Evolutionary conservation across 331 rosid species (phyloP).

Genomic region (Stylosanthes scabra): DNA sequence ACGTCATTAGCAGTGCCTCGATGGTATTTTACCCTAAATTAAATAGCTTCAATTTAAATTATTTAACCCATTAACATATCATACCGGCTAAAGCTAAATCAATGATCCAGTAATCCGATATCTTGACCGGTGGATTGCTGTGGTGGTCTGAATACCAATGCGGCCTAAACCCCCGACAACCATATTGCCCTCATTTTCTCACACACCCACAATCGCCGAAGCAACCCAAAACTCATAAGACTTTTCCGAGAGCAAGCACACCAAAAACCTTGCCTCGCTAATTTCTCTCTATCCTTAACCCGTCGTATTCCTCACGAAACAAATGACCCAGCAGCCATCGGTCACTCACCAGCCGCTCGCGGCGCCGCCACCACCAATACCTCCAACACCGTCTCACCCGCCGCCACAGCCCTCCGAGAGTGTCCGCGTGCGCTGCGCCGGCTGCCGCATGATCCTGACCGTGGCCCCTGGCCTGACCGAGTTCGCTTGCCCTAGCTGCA

Average conservation of each 20-base stretch:
- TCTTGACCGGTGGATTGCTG: too few relatives aligned
- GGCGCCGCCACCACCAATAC: background rate
- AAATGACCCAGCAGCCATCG: constrained; percentile 45
- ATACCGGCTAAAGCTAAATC: too few relatives aligned
- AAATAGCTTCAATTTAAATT: too few relatives aligned
- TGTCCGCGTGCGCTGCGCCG: constrained; percentile 53
- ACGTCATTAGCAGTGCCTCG: too few relatives aligned
- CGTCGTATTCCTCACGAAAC: background rate
- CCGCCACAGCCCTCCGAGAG: constrained; percentile 24
- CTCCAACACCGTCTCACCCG: constrained; percentile 20
- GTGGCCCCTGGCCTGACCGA: constrained; percentile 49
- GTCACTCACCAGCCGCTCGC: constrained; percentile 8
- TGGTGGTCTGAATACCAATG: too few relatives aligned
- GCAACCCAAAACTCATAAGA: background rate
- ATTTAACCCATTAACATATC: too few relatives aligned
- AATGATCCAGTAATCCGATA: too few relatives aligned
- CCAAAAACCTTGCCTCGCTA: background rate
- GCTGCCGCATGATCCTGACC: constrained; percentile 51
- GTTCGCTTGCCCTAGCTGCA: constrained; percentile 55
- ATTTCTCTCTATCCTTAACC: constrained; percentile 33
- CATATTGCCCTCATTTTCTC: constrained; percentile 29
- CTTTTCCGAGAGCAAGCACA: background rate
- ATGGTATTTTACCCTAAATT: too few relatives aligned
- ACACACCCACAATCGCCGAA: background rate
- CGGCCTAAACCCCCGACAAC: too few relatives aligned